A percentile compares a stretch with the other conserved stretches of the same genome.
Conservation (phyloP, 2,329 filamentous ascomycete genomes). For the Ceratocystis diversiconidia region DNA sequence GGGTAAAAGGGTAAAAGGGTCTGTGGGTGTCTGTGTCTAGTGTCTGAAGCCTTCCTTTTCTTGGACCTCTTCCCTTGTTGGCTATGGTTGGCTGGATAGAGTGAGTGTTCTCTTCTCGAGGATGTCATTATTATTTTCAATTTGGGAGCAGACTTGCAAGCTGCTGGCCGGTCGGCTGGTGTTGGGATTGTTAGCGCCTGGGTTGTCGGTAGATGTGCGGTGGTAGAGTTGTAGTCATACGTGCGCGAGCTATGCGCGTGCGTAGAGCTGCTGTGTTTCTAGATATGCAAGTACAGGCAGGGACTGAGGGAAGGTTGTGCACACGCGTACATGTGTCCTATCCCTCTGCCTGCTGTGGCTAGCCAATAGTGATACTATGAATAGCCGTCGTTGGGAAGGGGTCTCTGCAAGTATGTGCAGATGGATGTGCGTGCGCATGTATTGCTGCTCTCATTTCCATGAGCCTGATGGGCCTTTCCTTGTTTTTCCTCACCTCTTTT, state of each 20-base stretch:
- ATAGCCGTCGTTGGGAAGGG: background rate
- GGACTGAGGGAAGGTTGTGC: background rate
- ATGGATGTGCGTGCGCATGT: background rate
- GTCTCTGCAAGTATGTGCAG: background rate
- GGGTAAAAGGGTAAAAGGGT: background rate
- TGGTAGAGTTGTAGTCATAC: background rate
- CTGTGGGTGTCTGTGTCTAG: slow-evolving; percentile 1
- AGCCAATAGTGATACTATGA: background rate
- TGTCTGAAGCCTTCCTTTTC: background rate
- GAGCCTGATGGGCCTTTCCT: background rate
- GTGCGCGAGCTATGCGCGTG: background rate
- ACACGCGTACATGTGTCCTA: background rate
- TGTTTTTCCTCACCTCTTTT: background rate
- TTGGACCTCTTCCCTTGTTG: background rate
- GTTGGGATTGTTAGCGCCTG: background rate
- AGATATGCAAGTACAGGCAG: background rate
- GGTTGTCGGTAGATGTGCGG: background rate
- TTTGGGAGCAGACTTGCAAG: no score
- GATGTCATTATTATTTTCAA: no score
- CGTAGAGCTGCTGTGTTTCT: slow-evolving; percentile 1
- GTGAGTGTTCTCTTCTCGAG: no score
- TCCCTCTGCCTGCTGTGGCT: no score
- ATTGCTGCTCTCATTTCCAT: background rate
- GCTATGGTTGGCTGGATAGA: background rate
- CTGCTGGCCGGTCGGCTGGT: no score